phyloP scores from a whole-genome alignment of 2,329 filamentous ascomycete species.

The Pseudogymnoascus sp. region DNA sequence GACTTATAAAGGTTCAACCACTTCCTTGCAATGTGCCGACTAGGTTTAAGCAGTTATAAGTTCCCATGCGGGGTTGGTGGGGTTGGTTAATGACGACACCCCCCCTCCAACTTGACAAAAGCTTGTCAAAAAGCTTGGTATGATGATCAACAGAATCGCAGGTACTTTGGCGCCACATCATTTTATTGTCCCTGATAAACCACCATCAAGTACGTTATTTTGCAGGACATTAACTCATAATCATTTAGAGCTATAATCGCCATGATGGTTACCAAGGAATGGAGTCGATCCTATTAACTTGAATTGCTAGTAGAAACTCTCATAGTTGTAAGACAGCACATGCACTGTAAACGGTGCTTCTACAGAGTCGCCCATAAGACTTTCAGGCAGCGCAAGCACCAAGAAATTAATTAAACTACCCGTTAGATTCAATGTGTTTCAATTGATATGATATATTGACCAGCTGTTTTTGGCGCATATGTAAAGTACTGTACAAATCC shows the following conservation, averaged over 20 bases:
- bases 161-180: background rate
- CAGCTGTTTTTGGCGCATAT: background rate
- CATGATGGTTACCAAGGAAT: too few species aligned
- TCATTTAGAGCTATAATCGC: too few species aligned
- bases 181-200: background rate
- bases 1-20: background rate
- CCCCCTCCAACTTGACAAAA: background rate
- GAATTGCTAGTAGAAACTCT: too few species aligned
- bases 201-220: too few species aligned
- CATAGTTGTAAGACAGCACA: too few species aligned
- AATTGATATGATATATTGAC: background rate
- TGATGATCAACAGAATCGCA: background rate
- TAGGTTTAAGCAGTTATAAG: background rate
- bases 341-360: too few species aligned
- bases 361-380: too few species aligned
- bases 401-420: background rate
- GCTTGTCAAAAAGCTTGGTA: conserved; percentile 5
- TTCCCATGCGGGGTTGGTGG: background rate
- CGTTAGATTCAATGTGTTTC: background rate
- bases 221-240: too few species aligned
- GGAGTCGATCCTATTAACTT: too few species aligned
- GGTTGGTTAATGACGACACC: conserved; percentile 4
- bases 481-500: conserved; percentile 1
- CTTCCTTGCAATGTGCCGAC: background rate
- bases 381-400: background rate